Evolutionary conservation across 176 grass and related monocot genomes (phyloP).

Genomic region (Typha latifolia): DNA sequence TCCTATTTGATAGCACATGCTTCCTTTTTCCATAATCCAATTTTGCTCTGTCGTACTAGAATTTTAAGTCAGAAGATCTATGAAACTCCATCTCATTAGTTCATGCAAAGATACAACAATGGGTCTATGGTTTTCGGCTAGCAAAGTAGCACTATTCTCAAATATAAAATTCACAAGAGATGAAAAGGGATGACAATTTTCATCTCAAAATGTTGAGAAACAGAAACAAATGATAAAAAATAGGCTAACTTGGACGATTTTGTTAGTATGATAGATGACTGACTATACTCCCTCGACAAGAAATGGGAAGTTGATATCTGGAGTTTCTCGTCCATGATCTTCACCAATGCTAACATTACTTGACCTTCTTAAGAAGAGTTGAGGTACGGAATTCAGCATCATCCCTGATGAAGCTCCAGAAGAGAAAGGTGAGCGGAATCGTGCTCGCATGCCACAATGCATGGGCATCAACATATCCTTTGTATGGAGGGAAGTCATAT

Average conservation of each 20-base stretch:
- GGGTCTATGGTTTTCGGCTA: too few relatives aligned
- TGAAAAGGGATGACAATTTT: background rate
- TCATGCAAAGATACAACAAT: too few relatives aligned
- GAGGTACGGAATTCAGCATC: slow-evolving; percentile 33
- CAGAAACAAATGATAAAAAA: background rate
- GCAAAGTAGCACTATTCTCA: background rate
- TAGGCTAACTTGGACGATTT: background rate
- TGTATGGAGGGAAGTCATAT: slow-evolving; percentile 64
- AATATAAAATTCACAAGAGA: background rate
- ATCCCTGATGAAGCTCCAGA: slow-evolving; percentile 45
- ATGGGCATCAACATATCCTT: slow-evolving; percentile 78
- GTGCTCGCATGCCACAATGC: slow-evolving; percentile 35
- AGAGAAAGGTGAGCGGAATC: slow-evolving; percentile 36
- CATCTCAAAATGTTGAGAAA: background rate
- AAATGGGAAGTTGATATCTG: background rate
- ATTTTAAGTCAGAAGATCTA: too few relatives aligned
- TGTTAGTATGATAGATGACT: background rate
- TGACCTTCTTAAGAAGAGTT: slow-evolving; percentile 28
- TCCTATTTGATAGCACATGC: too few relatives aligned
- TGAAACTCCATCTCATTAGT: too few relatives aligned
- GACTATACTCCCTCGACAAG: background rate
- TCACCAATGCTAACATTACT: slow-evolving; percentile 3
- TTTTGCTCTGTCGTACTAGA: too few relatives aligned
- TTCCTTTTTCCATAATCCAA: too few relatives aligned
- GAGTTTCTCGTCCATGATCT: background rate